Evolutionary conservation across 2,329 filamentous ascomycete genomes (phyloP), one percentile per base, ranked within the genome.

Genomic region (Alternaria metachromatica): DNA sequence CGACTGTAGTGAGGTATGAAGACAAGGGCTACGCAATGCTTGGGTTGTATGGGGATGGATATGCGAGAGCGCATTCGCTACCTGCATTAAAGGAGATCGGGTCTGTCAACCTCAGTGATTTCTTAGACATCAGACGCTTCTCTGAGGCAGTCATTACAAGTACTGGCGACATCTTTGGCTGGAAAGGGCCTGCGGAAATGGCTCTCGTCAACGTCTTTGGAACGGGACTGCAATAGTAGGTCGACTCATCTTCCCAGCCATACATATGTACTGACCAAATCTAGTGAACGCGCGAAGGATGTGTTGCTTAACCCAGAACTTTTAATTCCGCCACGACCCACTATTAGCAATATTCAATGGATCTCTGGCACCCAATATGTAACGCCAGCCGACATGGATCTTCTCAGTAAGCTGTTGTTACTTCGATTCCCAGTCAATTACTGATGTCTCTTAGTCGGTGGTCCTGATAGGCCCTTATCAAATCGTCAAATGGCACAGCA

Each of bases 261-360:
- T n/a, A 21, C 8, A 23, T 20, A 2, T 28, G 37, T 62, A 41
- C 62, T 72, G 54, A 76, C 48, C 43, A 25, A 5, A 12, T 33
- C 37, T 62, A 86, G 84, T 57, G 78, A 80, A n/a, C 80, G 76
- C 46, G 82, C 83, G 15, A 82, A 88, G n/a, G 94, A 97, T 76
- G 88, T 85, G 8, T 84, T 99, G 4, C 88, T 92, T 80, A 97
- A 98, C 76, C 89, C 92, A 0, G 85, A 92, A 62, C 87, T 92
- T 1, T 76, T 87, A 15, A 86, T 92, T 21, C 95, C 94, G 2
- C 86, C 93, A 12, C 89, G 96, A 3, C 96, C 96, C 1, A 97
- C 94, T 0, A 99, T 99, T 64, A 96, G 92, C 20, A 97, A 96
- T 73, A 81, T 99, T 41, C 94, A 98, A 81, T 99, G 96, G 96